Evolutionary conservation across 1,284 basidiomycete species (phyloP), one percentile per base, ranked within the genome.

Genomic region (Sporisorium sorghi): DNA sequence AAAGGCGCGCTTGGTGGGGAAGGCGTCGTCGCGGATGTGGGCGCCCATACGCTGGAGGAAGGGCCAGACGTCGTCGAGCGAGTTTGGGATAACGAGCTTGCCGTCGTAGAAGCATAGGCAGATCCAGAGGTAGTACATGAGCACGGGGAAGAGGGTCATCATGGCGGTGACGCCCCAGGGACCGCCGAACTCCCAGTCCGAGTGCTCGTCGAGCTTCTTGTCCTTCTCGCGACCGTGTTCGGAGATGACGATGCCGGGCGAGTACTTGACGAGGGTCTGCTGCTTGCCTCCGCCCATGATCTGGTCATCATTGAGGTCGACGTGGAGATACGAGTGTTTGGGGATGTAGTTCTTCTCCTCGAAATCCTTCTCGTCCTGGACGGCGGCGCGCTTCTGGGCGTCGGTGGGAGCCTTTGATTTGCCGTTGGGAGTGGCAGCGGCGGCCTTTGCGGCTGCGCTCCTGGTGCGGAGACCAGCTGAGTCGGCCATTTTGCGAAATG

Each of bases 71-170:
- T 93, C 92, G 48, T 89, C 89, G 23, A 90, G 62, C 12, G 92
- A 91, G 32, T 86, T 87, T 32, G 94, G 94, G 76, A 89, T 86
- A n/a, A 92, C 90, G 43, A 97, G 87, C 78, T 89, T 88, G 56
- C 96, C 96, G 76, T 97, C 91, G 85, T 98, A 95, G 86, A 94
- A 97, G 90, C 92, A 94, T 40, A 98, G 88, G 64, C 97, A 99
- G 77, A 94, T 93, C 93, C 94, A 98, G 76, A 99, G 90, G 87
- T 99, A 99, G 86, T 98, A 98, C 95, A 94, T 93, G 71, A 93
- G 88, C 39, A 90, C 85, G 0, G 96, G 96, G 85, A 99, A 99
- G 55, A 92, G 90, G 30, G 91, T 88, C 92, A 99, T 99, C 88
- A 99, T 98, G 30, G 91, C 92, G 11, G 90, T 86, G 43, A 95